Evolutionary conservation across 129 eudicot genomes (phyloP).

Genomic region (Erigeron canadensis): DNA sequence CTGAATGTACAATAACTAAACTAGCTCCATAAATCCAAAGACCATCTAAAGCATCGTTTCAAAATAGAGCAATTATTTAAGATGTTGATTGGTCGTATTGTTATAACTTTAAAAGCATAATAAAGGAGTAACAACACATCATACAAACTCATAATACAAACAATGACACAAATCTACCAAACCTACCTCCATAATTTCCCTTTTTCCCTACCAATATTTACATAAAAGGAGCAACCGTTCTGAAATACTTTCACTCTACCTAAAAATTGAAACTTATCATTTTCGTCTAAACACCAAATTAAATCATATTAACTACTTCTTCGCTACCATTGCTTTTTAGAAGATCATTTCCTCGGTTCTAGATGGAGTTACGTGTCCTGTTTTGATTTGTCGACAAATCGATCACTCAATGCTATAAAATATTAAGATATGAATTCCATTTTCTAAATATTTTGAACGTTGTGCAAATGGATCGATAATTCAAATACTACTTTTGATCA

Average conservation of each 20-base stretch:
- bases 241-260: background rate
- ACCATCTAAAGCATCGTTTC: background rate
- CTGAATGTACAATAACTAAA: too few relatives aligned
- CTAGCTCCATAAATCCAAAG: too few relatives aligned
- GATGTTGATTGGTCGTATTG: background rate
- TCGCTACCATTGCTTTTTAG: slow-evolving; percentile 1
- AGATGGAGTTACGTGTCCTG: background rate
- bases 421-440: too few relatives aligned
- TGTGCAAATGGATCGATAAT: too few relatives aligned
- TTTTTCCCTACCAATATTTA: slow-evolving; percentile 2
- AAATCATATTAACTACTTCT: background rate
- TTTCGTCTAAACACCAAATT: background rate
- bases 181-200: background rate
- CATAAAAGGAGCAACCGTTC: background rate
- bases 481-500: too few relatives aligned
- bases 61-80: background rate
- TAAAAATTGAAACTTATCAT: background rate
- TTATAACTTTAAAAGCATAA: background rate
- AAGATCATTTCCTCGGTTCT: background rate
- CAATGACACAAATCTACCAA: slow-evolving; percentile 15
- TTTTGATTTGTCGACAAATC: too few relatives aligned
- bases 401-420: too few relatives aligned
- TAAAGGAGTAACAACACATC: background rate
- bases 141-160: background rate
- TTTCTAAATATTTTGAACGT: too few relatives aligned